Base-by-base conservation (phyloP, 345 rosid species). In the Aquilaria malaccensis region DNA sequence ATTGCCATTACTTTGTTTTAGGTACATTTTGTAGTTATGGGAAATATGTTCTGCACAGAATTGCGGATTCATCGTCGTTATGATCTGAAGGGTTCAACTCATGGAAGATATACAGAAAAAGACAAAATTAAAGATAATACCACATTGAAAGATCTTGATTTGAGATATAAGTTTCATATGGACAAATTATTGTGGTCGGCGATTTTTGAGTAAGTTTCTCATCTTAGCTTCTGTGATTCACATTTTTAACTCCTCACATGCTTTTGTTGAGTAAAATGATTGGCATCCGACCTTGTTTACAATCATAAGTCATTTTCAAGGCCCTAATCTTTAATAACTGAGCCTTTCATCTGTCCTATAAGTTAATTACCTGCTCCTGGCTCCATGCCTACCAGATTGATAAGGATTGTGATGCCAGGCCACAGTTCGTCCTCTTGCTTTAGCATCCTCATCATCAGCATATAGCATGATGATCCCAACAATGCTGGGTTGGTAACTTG, bases 21-120 rank as follows among this genome's bases (percentile, higher is more conserved):
- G 97, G 97, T 87, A 63, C 85, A 84, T 13, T 90, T 90, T 79
- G 92, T 90, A 77, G 90, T 90, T 70, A 90, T 90, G 97, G 97
- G 97, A 22, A 90, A 90, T 72, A 90, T 90, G 97, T 90, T 90
- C 68, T 90, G 92, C 81, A 90, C 97, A 65, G 95, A 87, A 71
- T 72, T 87, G 66, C 79, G 80, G 71, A 90, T 90, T 66, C 97
- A 90, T 74, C 79, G 81, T 58, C 83, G 92, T 47, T 90, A 83
- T 63, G 97, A 90, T 75, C 81, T 90, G 52, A 90, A 90, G 75
- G 97, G 97, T 22, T 90, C 97, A 57, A 52, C 90, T 46, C 71
- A 77, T 2, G 97, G 97, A 67, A 83, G 97, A 78, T 72, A 2
- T 58, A 87, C 95, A 58, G 83, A 77, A 59, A 78, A 74, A 72